Evolutionary conservation across 2,329 filamentous ascomycete species (phyloP).

Genomic region (Aspergillus sp.): DNA sequence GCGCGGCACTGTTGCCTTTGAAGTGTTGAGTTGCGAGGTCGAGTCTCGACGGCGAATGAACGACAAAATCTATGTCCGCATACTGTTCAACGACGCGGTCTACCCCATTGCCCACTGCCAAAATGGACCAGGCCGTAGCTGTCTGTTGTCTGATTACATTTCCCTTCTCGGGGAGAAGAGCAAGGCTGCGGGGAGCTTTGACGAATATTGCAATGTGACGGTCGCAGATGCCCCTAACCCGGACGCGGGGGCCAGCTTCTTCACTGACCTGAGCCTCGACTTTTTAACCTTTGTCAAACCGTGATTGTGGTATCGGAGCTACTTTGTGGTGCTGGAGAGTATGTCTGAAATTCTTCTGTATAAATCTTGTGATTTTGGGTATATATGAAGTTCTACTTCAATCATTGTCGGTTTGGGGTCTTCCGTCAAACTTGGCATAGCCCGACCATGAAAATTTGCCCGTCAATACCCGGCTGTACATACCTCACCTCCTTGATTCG

Average conservation of each 20-base stretch:
- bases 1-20: slow-evolving; percentile 66
- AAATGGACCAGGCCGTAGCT: slow-evolving; percentile 58
- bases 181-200: slow-evolving; percentile 53
- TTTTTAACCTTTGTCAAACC: slow-evolving; percentile 33
- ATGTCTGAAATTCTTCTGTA: too few relatives aligned
- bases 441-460: too few relatives aligned
- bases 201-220: slow-evolving; percentile 24
- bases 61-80: slow-evolving; percentile 52
- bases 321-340: too few relatives aligned
- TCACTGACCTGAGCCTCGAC: slow-evolving; percentile 30
- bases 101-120: slow-evolving; percentile 61
- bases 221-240: slow-evolving; percentile 16
- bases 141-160: slow-evolving; percentile 51
- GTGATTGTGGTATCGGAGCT: slow-evolving; percentile 3
- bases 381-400: too few relatives aligned
- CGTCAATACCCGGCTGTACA: too few relatives aligned
- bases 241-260: slow-evolving; percentile 27
- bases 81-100: slow-evolving; percentile 64
- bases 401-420: too few relatives aligned
- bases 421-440: too few relatives aligned
- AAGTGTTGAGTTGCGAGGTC: slow-evolving; percentile 57
- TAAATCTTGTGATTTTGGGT: too few relatives aligned
- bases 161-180: slow-evolving; percentile 50
- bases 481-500: too few relatives aligned
- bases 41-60: slow-evolving; percentile 11